These are phyloP conservation scores for Leccinum angustisporum DNA, from an alignment of 1,284 basidiomycete genomes.

Conservation along the genomic window DNA sequence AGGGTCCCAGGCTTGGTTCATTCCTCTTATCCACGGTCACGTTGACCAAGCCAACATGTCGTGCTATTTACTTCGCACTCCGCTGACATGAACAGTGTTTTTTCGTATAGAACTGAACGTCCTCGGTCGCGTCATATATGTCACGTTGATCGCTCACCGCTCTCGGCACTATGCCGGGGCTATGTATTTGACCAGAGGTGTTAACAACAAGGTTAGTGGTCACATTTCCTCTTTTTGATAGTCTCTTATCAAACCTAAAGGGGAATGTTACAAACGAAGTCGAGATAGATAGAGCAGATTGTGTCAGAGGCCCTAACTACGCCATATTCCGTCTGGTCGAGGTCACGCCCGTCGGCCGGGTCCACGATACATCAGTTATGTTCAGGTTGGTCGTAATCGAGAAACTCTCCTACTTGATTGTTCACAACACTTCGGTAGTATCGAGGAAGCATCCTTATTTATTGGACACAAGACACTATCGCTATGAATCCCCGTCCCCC, in stretches of 20 bases:
- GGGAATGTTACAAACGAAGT: conserved; percentile 99
- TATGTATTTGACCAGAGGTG: conserved; percentile 92
- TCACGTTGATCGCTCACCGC: conserved; percentile 91
- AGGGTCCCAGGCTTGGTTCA: conserved; percentile 67
- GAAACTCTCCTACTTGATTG: background rate
- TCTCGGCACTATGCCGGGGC: conserved; percentile 97
- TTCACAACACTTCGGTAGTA: background rate
- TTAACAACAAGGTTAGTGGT: conserved; percentile 76
- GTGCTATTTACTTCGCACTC: background rate
- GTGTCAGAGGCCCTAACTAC: conserved; percentile 94
- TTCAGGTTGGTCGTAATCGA: conserved; percentile 55
- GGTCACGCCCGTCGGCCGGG: conserved; percentile 54
- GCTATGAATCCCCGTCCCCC: conserved; percentile 92
- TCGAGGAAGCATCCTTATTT: conserved; percentile 56
- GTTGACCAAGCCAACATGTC: conserved; percentile 96
- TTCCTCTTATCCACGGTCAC: conserved; percentile 93
- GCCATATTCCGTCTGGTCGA: conserved; percentile 63
- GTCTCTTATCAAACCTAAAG: conserved; percentile 40
- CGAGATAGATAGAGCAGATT: conserved; percentile 91
- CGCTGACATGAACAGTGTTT: background rate
- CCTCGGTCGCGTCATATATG: conserved; percentile 86
- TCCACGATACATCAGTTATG: conserved; percentile 92
- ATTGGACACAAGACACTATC: conserved; percentile 93
- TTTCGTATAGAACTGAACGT: conserved; percentile 79
- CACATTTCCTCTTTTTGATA: background rate